Base-by-base conservation (phyloP, 2,329 filamentous ascomycete species). In the Pseudogymnoascus destructans region DNA sequence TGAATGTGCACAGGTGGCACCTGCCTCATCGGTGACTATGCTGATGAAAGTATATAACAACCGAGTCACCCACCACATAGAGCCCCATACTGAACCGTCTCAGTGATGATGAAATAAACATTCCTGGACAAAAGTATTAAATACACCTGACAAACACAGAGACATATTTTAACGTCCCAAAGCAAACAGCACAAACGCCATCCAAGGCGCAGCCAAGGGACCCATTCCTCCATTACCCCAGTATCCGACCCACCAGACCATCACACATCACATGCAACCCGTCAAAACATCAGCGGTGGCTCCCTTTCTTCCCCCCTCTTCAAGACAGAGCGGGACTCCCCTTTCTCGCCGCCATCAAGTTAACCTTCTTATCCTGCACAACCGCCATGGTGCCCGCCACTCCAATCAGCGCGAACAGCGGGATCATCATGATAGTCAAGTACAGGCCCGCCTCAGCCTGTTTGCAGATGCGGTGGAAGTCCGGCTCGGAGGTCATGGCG, bases 401-500 rank as follows among this genome's bases (percentile, higher is more conserved):
- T 9, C 54, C 54, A 56, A 56, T 56, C 13, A 75, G 64, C 3
- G 75, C 69, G 70, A 84, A 75, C 40, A 84, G 67, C 9, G 80
- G 80, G 27, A 84, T 75, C 55, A 84, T 72, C 62, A 82, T 67
- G 59, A 82, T 72, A 21, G 76, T 73, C 46, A 85, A 70, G 63
- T 77, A 78, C 25, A 83, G 68, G 1, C 74, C 77, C 3, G 75
- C 77, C 65, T 74, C 73, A 69, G 75, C 80, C 70, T 84, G 75
- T 60, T 70, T 73, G 69, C 81, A 85, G 55, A 85, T 69, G 0
- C 74, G 75, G 13, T 73, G 74, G 65, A 81, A 85, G 65, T 79
- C 72, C 27, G 82, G 80, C 61, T 75, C 69, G 13, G 65, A 64
- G 0, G 30, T 3, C 78, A 84, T 82, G 60, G 70, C 68, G n/a